Evolutionary conservation across 306 rosid genomes (phyloP).

Genomic region (Fragaria iinumae): DNA sequence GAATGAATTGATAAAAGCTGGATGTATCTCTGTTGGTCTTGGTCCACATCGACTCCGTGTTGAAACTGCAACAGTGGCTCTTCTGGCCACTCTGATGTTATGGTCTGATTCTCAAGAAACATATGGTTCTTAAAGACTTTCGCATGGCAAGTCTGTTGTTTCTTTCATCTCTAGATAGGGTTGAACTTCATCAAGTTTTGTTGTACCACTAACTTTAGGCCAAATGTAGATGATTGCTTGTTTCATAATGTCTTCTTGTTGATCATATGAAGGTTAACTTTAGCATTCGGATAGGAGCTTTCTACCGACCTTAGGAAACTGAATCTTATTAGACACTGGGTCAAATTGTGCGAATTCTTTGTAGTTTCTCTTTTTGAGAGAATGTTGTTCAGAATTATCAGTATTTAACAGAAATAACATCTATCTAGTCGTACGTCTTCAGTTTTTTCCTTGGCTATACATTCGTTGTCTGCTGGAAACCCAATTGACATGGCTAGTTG

Average conservation of each 20-base stretch:
- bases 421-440: too few species aligned
- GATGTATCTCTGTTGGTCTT: conserved; percentile 74
- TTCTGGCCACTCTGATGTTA: conserved; percentile 67
- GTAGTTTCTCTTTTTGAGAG: background rate
- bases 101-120: conserved; percentile 70
- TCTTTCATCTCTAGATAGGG: conserved; percentile 17
- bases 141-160: conserved; percentile 20
- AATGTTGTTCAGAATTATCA: too few species aligned
- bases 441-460: too few species aligned
- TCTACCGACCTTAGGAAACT: background rate
- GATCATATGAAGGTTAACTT: background rate
- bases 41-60: conserved; percentile 86
- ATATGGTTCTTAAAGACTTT: conserved; percentile 24
- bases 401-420: too few species aligned
- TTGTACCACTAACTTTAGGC: background rate
- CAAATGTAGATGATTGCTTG: background rate
- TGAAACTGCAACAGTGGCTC: conserved; percentile 89
- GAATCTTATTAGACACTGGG: background rate
- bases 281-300: background rate
- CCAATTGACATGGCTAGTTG: too few species aligned
- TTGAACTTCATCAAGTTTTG: background rate
- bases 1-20: conserved; percentile 62
- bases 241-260: background rate
- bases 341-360: background rate
- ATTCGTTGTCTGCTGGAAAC: too few species aligned